Percentiles rank a stretch among this genome's conserved stretches.
phyloP scores from a whole-genome alignment of 768 basidiomycete genomes.

The Suillus fuscotomentosus region DNA sequence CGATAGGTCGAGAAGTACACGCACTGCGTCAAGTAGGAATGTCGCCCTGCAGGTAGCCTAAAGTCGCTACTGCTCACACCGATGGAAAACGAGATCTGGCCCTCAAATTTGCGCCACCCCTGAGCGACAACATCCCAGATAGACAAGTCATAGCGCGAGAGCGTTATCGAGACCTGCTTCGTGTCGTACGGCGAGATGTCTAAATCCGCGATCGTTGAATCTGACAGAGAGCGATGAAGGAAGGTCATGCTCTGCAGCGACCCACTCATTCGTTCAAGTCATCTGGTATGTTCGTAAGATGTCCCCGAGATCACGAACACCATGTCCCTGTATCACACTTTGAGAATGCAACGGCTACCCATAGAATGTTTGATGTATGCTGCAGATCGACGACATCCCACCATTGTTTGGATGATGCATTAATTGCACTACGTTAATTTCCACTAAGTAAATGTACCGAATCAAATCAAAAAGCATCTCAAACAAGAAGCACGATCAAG shows the following conservation, averaged over 20 bases:
- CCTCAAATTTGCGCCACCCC: conserved; percentile 45
- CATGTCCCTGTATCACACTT: no score
- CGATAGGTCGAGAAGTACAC: no score
- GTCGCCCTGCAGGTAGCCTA: background rate
- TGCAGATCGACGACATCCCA: background rate
- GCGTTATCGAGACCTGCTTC: conserved; percentile 43
- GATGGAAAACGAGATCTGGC: conserved; percentile 5
- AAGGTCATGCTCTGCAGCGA: no score
- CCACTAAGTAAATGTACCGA: conserved; percentile 90
- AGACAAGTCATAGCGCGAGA: conserved; percentile 65
- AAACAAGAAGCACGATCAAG: background rate
- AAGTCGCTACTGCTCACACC: conserved; percentile 5
- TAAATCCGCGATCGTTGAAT: no score
- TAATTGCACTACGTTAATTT: conserved; percentile 50
- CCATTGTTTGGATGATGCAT: background rate
- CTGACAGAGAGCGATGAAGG: no score
- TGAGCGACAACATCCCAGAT: conserved; percentile 68
- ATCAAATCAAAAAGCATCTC: conserved; percentile 5
- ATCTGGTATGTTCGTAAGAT: no score
- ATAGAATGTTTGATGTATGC: no score
- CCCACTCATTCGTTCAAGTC: no score
- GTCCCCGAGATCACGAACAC: no score
- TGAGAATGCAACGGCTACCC: no score
- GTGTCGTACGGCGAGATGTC: conserved; percentile 37
- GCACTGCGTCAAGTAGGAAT: no score